phyloP scores from a whole-genome alignment of 306 rosid species.

The Castanopsis chinensis region DNA sequence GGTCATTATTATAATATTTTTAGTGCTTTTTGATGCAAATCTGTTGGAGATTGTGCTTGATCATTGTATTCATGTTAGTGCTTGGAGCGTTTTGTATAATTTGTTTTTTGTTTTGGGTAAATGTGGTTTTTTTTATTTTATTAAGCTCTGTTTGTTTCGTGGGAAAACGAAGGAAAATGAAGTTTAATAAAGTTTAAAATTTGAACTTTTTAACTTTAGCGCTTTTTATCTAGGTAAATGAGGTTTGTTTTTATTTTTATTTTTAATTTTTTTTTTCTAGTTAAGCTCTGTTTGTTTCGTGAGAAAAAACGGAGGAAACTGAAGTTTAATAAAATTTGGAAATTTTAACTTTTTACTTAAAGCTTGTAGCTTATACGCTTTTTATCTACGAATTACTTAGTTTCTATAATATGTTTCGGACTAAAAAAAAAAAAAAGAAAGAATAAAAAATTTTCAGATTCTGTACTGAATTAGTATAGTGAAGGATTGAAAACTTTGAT shows the following conservation, averaged over 20 bases:
- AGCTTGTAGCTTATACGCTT: no score
- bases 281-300: neutral
- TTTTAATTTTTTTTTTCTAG: no score
- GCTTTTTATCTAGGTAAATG: neutral
- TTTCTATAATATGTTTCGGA: no score
- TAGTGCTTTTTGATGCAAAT: neutral
- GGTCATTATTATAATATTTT: neutral
- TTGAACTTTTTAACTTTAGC: neutral
- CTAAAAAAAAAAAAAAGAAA: no score
- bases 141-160: neutral
- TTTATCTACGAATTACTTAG: no score
- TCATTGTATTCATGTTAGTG: neutral
- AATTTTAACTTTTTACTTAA: no score
- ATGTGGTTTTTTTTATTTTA: neutral
- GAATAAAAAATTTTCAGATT: no score
- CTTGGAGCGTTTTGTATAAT: neutral
- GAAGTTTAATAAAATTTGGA: no score
- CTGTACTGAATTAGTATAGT: neutral
- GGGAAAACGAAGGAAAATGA: neutral
- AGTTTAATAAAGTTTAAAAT: neutral
- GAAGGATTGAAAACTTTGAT: neutral
- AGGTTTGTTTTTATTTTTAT: no score
- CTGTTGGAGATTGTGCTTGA: neutral
- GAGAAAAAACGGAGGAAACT: no score
- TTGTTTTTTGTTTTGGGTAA: neutral